Evolutionary conservation across 306 rosid genomes (phyloP), one percentile per base, ranked within the genome.

Genomic region (Vigna trinervia): DNA sequence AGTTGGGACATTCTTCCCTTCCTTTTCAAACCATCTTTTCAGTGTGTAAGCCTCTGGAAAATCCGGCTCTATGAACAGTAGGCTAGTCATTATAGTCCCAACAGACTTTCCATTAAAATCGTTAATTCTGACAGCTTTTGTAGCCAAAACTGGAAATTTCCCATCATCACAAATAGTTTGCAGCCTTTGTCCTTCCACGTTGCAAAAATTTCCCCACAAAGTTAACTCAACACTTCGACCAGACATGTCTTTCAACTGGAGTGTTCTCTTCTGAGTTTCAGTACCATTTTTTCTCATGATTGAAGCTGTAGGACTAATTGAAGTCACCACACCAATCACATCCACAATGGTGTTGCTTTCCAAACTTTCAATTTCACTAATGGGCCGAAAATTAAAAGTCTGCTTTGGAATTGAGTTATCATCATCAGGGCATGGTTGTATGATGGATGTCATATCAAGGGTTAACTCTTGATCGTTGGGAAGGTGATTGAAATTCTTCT

Each of bases 211-310:
- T 76, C 99, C 99, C 97, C 97, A 92, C 13, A 95, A 72, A 73
- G 99, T 88, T 50, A 95, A 75, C 69, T 95, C 97, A 62, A 92
- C 85, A 69, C 96, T 90, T 64, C 96, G 82, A 58, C 89, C 85
- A 67, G 97, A 90, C 90, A 75, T 84, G 76, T 95, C 97, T 81
- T 90, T 95, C 89, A 95, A 81, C 73, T 88, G 96, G 73, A 95
- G 97, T 41, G 89, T 46, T 86, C 99, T 86, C 87, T 87, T 90
- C 67, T 87, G 94, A 81, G 92, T 91, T 82, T 95, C 96, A 47
- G 84, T 84, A 7, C 99, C 99, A 86, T 92, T 90, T 85, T 91
- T 92, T 48, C 88, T 90, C 87, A 86, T 91, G 80, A 91, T 76
- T 53, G 96, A 89, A 74, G 86, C 73, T 36, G 96, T 67, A 51